Percentiles rank a stretch among this genome's conserved stretches.
phyloP scores from a whole-genome alignment of 225 moss, liverwort and hornwort genomes.

The Straminergon stramineum region DNA sequence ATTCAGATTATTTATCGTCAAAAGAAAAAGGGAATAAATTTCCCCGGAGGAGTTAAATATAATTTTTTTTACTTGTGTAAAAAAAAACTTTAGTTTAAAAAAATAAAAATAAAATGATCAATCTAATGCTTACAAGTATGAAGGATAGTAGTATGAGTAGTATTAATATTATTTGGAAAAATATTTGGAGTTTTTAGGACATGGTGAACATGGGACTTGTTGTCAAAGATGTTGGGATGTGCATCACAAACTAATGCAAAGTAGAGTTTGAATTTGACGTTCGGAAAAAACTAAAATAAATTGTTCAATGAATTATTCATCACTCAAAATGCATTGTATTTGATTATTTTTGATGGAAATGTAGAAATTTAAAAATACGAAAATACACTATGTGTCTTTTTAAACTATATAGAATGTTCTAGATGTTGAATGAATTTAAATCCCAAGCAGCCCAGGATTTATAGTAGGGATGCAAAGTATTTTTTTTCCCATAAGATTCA shows the following conservation, averaged over 20 bases:
- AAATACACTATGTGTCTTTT: neutral
- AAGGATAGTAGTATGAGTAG: neutral
- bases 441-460: accelerated
- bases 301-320: neutral
- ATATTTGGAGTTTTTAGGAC: no score
- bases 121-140: neutral
- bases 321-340: neutral
- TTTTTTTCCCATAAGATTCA: neutral
- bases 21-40: neutral
- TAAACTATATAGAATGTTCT: no score
- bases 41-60: no score
- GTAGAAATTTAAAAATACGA: neutral
- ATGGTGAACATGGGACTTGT: neutral
- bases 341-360: no score
- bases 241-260: neutral
- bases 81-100: neutral
- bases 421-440: neutral
- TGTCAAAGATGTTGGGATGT: neutral
- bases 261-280: neutral
- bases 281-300: no score
- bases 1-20: neutral
- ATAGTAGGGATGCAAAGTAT: neutral
- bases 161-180: neutral
- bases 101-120: neutral
- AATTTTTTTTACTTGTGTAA: neutral